These are phyloP conservation scores for Apiospora sp. DNA, from an alignment of 2,329 filamentous ascomycete genomes.

Conservation along the genomic window DNA sequence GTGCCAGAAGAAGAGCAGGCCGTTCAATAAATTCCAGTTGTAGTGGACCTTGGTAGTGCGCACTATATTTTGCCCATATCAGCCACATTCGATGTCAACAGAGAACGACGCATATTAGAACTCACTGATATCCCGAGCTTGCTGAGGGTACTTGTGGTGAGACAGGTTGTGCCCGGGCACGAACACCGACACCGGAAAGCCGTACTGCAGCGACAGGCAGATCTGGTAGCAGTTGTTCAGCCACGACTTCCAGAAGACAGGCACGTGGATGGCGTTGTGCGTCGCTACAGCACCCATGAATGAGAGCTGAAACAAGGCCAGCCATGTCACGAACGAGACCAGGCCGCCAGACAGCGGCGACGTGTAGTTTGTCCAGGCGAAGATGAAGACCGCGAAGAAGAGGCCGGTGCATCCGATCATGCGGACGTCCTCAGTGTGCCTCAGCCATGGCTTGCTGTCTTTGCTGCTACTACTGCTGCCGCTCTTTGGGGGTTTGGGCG, in stretches of 20 bases:
- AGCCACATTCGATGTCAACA: not conserved
- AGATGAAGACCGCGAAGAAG: constrained; percentile 29
- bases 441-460: constrained; percentile 15
- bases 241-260: constrained; percentile 24
- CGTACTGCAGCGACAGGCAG: constrained; percentile 30
- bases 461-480: not conserved
- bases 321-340: constrained; percentile 26
- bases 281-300: constrained; percentile 30
- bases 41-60: constrained; percentile 30
- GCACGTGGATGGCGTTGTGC: constrained; percentile 30
- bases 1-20: constrained; percentile 30
- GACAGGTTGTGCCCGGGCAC: constrained; percentile 30
- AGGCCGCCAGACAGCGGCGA: constrained; percentile 28
- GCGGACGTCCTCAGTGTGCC: constrained; percentile 27
- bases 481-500: not conserved
- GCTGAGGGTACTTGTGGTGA: constrained; percentile 30
- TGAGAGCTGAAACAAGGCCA: constrained; percentile 28
- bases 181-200: constrained; percentile 29
- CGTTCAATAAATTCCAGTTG: constrained; percentile 28
- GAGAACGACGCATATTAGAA: not conserved
- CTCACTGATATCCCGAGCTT: constrained; percentile 30
- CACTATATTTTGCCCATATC: constrained; percentile 23
- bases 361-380: constrained; percentile 26
- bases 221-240: constrained; percentile 28
- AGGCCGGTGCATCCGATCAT: constrained; percentile 25